Evolutionary conservation across 768 basidiomycete species (phyloP).

Genomic region (Lactarius indigo): DNA sequence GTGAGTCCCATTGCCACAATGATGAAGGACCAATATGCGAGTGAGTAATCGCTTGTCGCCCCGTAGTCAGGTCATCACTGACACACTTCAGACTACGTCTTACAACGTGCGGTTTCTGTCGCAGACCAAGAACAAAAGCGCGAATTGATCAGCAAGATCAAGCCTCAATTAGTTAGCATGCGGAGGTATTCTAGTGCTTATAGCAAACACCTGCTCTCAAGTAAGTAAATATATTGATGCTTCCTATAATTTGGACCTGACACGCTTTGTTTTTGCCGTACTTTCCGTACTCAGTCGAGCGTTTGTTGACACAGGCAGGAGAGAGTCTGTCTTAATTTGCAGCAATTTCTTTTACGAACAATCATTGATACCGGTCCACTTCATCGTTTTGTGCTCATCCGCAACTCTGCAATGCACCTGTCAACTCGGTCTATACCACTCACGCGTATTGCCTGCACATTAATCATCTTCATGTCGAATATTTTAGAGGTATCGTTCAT

Average conservation of each 20-base stretch:
- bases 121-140: constrained; percentile 73
- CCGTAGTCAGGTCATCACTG: constrained; percentile 4
- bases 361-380: not conserved
- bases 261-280: constrained; percentile 2
- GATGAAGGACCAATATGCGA: constrained; percentile 89
- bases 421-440: constrained; percentile 17
- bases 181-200: constrained; percentile 68
- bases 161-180: constrained; percentile 66
- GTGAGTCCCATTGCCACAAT: constrained; percentile 61
- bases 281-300: constrained; percentile 51
- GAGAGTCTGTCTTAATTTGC: constrained; percentile 14
- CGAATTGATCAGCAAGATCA: constrained; percentile 54
- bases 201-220: constrained; percentile 77
- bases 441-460: constrained; percentile 20
- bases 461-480: constrained; percentile 22
- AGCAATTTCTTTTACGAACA: constrained; percentile 1
- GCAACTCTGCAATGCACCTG: constrained; percentile 15
- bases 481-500: constrained; percentile 15
- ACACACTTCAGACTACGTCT: constrained; percentile 65
- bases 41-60: constrained; percentile 43
- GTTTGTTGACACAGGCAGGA: constrained; percentile 41
- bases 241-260: not conserved
- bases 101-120: constrained; percentile 71
- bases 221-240: constrained; percentile 42
- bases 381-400: constrained; percentile 14